Percentiles rank a stretch among this genome's conserved stretches.
phyloP scores from a whole-genome alignment of 2,329 filamentous ascomycete species.

The Fusarium sp. region DNA sequence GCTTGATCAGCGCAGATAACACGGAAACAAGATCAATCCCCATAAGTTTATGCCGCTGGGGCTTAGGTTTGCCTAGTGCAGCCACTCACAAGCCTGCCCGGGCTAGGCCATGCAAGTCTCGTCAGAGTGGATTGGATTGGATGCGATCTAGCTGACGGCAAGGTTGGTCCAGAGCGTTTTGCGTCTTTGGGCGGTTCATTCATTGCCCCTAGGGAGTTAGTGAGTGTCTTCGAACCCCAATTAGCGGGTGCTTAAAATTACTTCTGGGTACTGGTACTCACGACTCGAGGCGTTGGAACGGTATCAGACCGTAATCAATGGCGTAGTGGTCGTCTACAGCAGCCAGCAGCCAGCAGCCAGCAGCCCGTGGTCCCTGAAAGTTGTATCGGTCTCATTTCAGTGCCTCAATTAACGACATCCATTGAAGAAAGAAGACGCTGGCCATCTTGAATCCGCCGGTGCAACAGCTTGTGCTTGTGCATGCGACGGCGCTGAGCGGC shows the following conservation, averaged over 20 bases:
- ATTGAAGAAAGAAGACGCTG: not conserved
- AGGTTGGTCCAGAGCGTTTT: slow-evolving; percentile 35
- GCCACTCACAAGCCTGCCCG: slow-evolving; percentile 24
- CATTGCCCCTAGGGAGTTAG: slow-evolving; percentile 1
- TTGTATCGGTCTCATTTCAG: not conserved
- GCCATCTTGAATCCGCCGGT: slow-evolving; percentile 12
- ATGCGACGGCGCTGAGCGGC: slow-evolving; percentile 6
- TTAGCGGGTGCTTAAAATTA: slow-evolving; percentile 24
- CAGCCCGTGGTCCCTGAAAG: not conserved
- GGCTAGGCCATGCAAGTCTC: slow-evolving; percentile 23
- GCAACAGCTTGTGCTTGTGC: slow-evolving; percentile 9
- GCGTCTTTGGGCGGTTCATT: slow-evolving; percentile 7
- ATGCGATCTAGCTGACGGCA: slow-evolving; percentile 30
- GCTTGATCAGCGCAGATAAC: slow-evolving; percentile 30
- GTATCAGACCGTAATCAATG: not conserved
- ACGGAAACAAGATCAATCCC: slow-evolving; percentile 33
- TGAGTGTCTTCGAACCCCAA: not conserved
- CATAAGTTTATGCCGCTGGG: slow-evolving; percentile 13
- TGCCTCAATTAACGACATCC: not conserved
- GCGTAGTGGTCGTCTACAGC: not conserved
- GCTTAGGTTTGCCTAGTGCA: slow-evolving; percentile 18
- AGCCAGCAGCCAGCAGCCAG: not conserved
- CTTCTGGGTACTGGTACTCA: slow-evolving; percentile 1
- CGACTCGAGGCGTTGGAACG: not conserved
- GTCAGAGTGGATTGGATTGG: slow-evolving; percentile 10